Evolutionary conservation across 768 basidiomycete species (phyloP), one percentile per base, ranked within the genome.

Genomic region (Podaxis rugospora): DNA sequence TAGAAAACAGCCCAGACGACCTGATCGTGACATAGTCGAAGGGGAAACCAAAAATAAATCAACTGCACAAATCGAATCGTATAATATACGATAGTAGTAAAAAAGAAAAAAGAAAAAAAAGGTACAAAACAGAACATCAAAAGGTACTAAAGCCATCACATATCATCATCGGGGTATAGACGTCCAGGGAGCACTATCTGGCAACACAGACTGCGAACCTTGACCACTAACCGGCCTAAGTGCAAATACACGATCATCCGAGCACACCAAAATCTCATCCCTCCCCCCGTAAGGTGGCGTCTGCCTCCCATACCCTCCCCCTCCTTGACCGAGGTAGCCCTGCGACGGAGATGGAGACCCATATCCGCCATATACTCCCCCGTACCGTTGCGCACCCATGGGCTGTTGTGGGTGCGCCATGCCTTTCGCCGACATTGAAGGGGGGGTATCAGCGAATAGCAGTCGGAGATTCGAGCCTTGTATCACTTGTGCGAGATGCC

Each of bases 401-500:
- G 27, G 28, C 36, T 52, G 55, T 28, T 52, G 61, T 2, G 25
- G 68, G 71, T 75, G 54, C 73, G 74, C 51, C 53, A 68, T 70
- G 50, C 80, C 76, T 1, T 83, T 74, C 66, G 89, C 87, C n/a
- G 86, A 86, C 18, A 89, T 81, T 0, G 94, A 92, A 0, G 94
- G 88, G 0, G 94, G 95, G 2, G 92, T 91, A 72, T 98, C 97
- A 52, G 95, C 91, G 69, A 98, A 98, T 47, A 99, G 78, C 55
- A 94, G 82, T 11, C 92, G 88, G 37, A 98, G 80, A 70, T 95
- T 93, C 66, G 88, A 88, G 62, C 95, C 93, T 70, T 95, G 92
- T 55, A 98, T 97, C 67, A 99, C 92, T 77, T 99, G 97, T 25
- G 92, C 88, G 72, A 98, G 83, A 39, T 85, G 76, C 10, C 97